Evolutionary conservation across 2,329 filamentous ascomycete genomes (phyloP), one percentile per base, ranked within the genome.

Genomic region (Colletotrichum tropicicola): DNA sequence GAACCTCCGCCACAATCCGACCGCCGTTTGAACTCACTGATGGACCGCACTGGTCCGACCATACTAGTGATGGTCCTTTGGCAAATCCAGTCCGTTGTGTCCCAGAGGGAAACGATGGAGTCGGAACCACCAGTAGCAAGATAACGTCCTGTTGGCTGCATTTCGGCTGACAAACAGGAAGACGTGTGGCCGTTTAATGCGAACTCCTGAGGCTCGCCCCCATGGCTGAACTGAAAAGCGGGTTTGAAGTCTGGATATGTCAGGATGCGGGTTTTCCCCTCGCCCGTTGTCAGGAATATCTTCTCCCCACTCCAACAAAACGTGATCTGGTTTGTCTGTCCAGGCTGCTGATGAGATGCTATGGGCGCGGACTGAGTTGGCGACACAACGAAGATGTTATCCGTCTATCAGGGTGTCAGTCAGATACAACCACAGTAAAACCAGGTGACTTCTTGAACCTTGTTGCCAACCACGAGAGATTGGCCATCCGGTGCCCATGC

Each of bases 81-180:
- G 73, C 91, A 94, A 59, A 92, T 87, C 91, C 91, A 94, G 69
- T 92, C 89, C 41, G 85, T 84, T 4, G 92, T 94, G 71, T 94
- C 91, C 90, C 92, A 95, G 3, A 95, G 80, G 5, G 90, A 85
- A 69, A 94, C 91, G 53, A 93, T 85, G 1, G 90, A 91, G 72
- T 95, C 92, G 9, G 89, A 88, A 9, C 91, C 91, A 28, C 92
- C 92, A 0, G 91, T 91, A 0, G 92, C 92, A 45, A 95, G 81
- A 72, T 89, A 91, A 43, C 88, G 84, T 41, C 89, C 92, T 45
- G 87, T 88, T 1, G 92, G 91, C 68, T 92, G 91, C 71, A 94
- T 79, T 67, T 90, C 89, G 12, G 89, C 84, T 8, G 88, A 85
- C 66, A 92, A 83, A 71, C 91, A 93, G 5, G 90, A 87, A 4